Evolutionary conservation across 192 early-diverging fungal species (phyloP).

Genomic region (Phycomyces blakesleeanus): DNA sequence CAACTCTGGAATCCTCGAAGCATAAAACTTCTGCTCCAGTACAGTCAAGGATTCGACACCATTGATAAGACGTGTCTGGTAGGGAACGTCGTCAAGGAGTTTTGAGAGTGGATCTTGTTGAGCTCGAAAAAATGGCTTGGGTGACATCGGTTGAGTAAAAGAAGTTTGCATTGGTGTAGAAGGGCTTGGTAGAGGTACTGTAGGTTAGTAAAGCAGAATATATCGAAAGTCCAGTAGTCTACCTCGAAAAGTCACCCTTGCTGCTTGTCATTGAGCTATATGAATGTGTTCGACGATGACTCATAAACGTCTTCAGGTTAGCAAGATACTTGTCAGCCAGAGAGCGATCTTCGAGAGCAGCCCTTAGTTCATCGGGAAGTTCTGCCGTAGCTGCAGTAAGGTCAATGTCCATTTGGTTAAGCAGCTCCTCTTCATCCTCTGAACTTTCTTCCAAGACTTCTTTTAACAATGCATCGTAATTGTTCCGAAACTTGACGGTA

Average conservation of each 20-base stretch:
- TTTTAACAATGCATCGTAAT: constrained; percentile 50
- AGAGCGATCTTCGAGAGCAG: constrained; percentile 40
- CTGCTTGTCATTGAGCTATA: constrained; percentile 34
- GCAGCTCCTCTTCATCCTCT: constrained; percentile 42
- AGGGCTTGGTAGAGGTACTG: constrained; percentile 1
- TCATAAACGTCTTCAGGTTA: constrained; percentile 37
- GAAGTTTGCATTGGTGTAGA: constrained; percentile 26
- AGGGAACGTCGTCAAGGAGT: constrained; percentile 16
- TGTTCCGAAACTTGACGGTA: constrained; percentile 26
- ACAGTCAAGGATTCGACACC: constrained; percentile 51
- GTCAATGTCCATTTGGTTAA: constrained; percentile 31
- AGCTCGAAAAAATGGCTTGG: constrained; percentile 11
- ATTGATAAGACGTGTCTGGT: constrained; percentile 41
- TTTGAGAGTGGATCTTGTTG: constrained; percentile 27
- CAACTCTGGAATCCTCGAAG: constrained; percentile 52
- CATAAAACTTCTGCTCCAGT: constrained; percentile 50
- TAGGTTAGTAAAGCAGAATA: neutral
- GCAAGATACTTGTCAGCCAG: constrained; percentile 42
- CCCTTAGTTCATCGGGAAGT: constrained; percentile 44
- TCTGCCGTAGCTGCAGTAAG: constrained; percentile 35
- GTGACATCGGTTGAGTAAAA: constrained; percentile 20
- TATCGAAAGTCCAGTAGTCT: constrained; percentile 4
- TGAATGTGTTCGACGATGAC: constrained; percentile 34
- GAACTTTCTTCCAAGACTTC: constrained; percentile 49
- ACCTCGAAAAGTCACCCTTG: constrained; percentile 32